Base-by-base conservation (phyloP, 257 asterid species). In the Fraxinus quadrangulata region DNA sequence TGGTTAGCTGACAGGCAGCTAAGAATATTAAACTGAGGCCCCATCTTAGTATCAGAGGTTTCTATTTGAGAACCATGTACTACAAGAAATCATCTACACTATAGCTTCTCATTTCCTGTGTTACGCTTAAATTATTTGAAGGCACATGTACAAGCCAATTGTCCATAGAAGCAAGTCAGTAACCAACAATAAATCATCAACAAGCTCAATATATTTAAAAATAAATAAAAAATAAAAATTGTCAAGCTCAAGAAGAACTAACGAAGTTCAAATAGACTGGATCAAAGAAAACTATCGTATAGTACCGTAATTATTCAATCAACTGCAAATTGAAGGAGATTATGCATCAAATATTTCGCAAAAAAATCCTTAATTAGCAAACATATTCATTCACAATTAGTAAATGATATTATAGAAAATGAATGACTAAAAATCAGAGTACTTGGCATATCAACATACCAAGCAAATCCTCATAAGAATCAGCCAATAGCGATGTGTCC, bases 391-490 rank as follows among this genome's bases (percentile, higher is more conserved):
- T 54, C 45, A 76, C 9, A 70, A 75, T 21, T 67, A 73, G 68
- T 67, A 36, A 45, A 49, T 39, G 42, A 63, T 65, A 76, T 67
- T 45, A 80, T 23, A 40, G 79, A 72, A 59, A 67, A n/a, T 31
- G 54, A 33, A 67, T 76, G 73, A 73, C 16, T 34, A 68, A 42
- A 59, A 75, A 61, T 72, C 36, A 40, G 78, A 79, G 34, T 72
- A 26, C 67, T 66, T 61, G 71, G 42, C 37, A 68, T 28, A 31
- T 70, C 49, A 63, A 37, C 94, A 36, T 87, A 96, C 99, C 99
- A 75, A 96, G 98, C 85, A 96, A 87, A 86, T 96, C 99, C 83
- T 93, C 99, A 2, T 96, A 96, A 67, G 93, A 82, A 86, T 96
- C 99, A 7, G 86, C 91, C 73, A 90, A 79, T 66, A 94, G 84